Evolutionary conservation across 2,329 filamentous ascomycete species (phyloP).

Genomic region (Parascedosporium putredinis): DNA sequence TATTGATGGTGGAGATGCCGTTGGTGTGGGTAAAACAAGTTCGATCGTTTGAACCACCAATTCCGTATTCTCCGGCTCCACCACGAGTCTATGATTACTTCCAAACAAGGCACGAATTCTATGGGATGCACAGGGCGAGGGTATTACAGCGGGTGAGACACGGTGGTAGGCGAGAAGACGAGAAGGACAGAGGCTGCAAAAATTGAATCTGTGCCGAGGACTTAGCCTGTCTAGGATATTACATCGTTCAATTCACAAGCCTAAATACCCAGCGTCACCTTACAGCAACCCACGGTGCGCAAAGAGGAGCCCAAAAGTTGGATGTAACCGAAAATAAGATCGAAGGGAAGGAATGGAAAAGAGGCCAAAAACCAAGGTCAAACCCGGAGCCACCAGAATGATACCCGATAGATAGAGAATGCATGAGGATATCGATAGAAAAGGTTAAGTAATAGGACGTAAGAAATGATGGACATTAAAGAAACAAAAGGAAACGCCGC

Average conservation of each 20-base stretch:
- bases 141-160: no score
- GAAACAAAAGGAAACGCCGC: background rate
- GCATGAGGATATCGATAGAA: background rate
- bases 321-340: no score
- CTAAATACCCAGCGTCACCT: background rate
- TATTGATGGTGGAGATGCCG: background rate
- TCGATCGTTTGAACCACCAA: no score
- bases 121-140: no score
- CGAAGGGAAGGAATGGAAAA: no score
- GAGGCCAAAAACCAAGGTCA: background rate
- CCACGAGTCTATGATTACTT: no score
- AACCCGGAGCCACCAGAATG: slow-evolving; percentile 2
- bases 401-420: background rate
- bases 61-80: no score
- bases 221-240: background rate
- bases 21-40: background rate
- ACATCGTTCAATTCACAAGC: background rate
- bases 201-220: background rate
- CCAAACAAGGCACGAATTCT: no score
- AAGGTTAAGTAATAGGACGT: slow-evolving; percentile 1
- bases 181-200: background rate
- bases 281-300: no score
- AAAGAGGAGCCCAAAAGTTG: no score
- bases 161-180: background rate
- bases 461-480: background rate